A percentile compares a stretch with the other conserved stretches of the same genome.
Evolutionary conservation across 352 stramenopile species (phyloP).

Genomic region (Pythium coloratum): DNA sequence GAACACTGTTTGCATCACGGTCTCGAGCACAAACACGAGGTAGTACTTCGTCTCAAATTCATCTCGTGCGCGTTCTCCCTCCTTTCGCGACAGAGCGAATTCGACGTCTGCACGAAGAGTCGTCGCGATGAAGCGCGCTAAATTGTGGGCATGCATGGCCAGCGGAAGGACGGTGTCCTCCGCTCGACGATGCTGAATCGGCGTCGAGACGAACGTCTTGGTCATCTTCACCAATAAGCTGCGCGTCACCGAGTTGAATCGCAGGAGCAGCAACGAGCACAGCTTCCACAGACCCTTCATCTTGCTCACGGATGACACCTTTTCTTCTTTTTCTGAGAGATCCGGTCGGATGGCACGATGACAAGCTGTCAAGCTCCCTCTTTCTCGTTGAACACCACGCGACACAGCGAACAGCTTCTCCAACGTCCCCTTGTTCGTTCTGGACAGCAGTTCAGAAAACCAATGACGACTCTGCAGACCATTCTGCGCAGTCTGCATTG

Average conservation of each 20-base stretch:
- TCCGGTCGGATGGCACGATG: slow-evolving; percentile 38
- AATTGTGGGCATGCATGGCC: slow-evolving; percentile 52
- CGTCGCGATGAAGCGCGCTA: slow-evolving; percentile 46
- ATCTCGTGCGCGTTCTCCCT: slow-evolving; percentile 22
- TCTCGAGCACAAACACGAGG: slow-evolving; percentile 77
- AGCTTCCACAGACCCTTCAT: slow-evolving; percentile 72
- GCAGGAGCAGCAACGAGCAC: slow-evolving; percentile 72
- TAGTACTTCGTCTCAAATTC: slow-evolving; percentile 76
- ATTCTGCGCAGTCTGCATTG: slow-evolving; percentile 67
- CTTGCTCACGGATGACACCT: slow-evolving; percentile 7
- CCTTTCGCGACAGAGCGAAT: slow-evolving; percentile 40
- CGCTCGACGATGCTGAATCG: slow-evolving; percentile 63
- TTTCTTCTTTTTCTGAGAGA: neutral
- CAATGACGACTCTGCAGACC: slow-evolving; percentile 74
- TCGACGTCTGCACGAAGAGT: slow-evolving; percentile 53
- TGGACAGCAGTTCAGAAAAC: slow-evolving; percentile 73
- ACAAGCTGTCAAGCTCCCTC: slow-evolving; percentile 55
- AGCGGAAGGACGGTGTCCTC: slow-evolving; percentile 60
- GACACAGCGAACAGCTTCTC: slow-evolving; percentile 70
- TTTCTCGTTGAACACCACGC: slow-evolving; percentile 71
- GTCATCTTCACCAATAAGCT: slow-evolving; percentile 61
- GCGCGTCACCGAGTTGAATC: slow-evolving; percentile 73
- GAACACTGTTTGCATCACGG: slow-evolving; percentile 69
- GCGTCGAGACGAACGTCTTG: slow-evolving; percentile 64
- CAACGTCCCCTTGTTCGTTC: slow-evolving; percentile 55